Conservation (phyloP, 2,329 filamentous ascomycete species). For the Phaeoacremonium minimum region DNA sequence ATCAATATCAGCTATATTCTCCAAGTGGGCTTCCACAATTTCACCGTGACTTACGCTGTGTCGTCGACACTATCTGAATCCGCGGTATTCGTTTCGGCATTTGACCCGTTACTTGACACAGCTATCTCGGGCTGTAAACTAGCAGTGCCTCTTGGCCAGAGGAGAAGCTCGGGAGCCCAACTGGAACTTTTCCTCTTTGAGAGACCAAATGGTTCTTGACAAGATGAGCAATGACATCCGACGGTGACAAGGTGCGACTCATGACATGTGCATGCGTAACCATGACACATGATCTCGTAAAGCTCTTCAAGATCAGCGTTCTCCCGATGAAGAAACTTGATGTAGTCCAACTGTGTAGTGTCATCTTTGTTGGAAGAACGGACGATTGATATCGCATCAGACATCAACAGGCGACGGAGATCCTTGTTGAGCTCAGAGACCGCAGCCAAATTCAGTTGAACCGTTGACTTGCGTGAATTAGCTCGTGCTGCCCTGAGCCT, state of each 20-base stretch:
- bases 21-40: neutral
- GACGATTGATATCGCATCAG: neutral
- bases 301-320: neutral
- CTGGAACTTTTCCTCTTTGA: neutral
- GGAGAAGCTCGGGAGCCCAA: no score
- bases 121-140: no score
- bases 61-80: no score
- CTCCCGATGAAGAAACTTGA: no score
- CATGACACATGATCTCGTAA: neutral
- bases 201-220: neutral
- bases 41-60: no score
- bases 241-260: neutral
- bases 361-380: neutral
- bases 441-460: neutral
- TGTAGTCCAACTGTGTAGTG: neutral
- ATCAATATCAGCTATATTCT: neutral
- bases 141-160: no score
- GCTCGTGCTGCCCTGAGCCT: neutral
- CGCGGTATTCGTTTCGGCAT: no score
- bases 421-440: neutral
- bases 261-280: neutral
- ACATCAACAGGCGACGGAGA: neutral
- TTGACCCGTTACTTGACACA: no score
- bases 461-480: neutral
- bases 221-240: neutral